phyloP scores from a whole-genome alignment of 1,284 basidiomycete species.

The Naganishia sp. region DNA sequence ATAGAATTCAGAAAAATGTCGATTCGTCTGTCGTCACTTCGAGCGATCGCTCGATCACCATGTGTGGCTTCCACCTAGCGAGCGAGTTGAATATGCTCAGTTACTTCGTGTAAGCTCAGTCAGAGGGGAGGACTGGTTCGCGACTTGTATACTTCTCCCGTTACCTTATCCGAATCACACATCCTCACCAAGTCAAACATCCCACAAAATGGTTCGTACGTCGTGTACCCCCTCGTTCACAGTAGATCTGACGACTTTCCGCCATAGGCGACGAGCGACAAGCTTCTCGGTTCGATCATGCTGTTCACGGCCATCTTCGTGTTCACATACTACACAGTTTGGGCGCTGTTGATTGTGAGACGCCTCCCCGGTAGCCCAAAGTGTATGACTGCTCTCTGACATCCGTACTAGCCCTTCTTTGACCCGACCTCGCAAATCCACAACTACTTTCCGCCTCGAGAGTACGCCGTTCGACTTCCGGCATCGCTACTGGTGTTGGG shows the following conservation, averaged over 20 bases:
- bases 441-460: slow-evolving; percentile 74
- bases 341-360: slow-evolving; percentile 81
- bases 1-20: slow-evolving; percentile 24
- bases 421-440: slow-evolving; percentile 71
- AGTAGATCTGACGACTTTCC: not conserved
- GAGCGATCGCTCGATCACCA: slow-evolving; percentile 17
- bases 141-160: too few relatives aligned
- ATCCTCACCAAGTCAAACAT: too few relatives aligned
- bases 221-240: not conserved
- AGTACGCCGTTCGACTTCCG: slow-evolving; percentile 87
- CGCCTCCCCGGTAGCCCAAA: not conserved
- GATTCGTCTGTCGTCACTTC: slow-evolving; percentile 9
- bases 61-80: too few relatives aligned
- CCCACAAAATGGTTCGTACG: slow-evolving; percentile 9
- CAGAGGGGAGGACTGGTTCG: too few relatives aligned
- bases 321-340: slow-evolving; percentile 86
- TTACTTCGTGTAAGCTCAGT: too few relatives aligned
- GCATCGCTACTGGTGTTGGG: slow-evolving; percentile 78
- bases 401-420: slow-evolving; percentile 73
- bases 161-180: too few relatives aligned
- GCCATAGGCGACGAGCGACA: slow-evolving; percentile 73
- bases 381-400: not conserved
- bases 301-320: slow-evolving; percentile 72
- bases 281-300: slow-evolving; percentile 74
- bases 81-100: too few relatives aligned